Evolutionary conservation across 345 rosid genomes (phyloP).

Genomic region (Psidium friedrichsthalianum): DNA sequence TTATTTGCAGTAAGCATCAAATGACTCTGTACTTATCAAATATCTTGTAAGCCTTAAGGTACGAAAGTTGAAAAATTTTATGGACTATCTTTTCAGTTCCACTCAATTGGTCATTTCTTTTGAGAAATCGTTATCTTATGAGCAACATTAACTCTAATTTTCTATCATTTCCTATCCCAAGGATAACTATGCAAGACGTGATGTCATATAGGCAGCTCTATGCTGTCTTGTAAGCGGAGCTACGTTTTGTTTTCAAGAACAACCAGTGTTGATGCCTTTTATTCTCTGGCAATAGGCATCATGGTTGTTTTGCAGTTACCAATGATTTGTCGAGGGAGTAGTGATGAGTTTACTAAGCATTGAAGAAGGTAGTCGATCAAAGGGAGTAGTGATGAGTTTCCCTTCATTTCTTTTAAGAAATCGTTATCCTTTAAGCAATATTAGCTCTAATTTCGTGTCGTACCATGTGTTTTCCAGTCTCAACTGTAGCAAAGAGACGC

Average conservation of each 20-base stretch:
- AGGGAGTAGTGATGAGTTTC: no score
- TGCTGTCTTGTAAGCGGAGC: neutral
- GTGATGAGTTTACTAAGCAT: no score
- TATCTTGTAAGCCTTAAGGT: neutral
- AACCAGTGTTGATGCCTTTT: neutral
- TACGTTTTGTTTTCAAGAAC: neutral
- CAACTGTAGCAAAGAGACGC: slow-evolving; percentile 45
- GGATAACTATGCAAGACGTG: no score
- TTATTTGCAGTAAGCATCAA: neutral
- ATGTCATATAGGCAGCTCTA: neutral
- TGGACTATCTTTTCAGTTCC: neutral
- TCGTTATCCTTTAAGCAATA: no score
- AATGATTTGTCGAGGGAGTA: slow-evolving; percentile 11
- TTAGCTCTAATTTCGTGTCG: no score
- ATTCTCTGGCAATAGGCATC: neutral
- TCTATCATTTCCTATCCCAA: neutral
- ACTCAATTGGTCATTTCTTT: neutral
- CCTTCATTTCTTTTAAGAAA: no score
- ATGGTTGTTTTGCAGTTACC: slow-evolving; percentile 19
- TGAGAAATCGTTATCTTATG: neutral
- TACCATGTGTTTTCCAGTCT: slow-evolving; percentile 56
- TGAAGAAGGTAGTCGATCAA: no score
- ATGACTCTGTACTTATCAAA: neutral
- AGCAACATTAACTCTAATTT: no score
- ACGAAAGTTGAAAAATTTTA: neutral